Conservation (phyloP, 1,139 yeast genomes). For the Geotrichum histeridarum region DNA sequence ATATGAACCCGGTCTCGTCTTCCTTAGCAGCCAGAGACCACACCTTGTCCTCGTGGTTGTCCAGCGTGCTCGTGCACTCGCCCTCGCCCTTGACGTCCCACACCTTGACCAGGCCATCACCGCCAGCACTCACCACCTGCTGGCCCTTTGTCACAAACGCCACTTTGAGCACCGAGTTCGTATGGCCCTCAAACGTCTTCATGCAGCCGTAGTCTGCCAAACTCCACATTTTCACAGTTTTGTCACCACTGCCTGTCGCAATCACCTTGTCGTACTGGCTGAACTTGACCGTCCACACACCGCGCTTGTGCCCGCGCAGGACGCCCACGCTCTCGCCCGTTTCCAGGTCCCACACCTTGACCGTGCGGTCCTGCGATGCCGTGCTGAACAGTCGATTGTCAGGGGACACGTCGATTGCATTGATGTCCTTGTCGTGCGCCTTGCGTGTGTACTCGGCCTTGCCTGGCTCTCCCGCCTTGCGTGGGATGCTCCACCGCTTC, state of each 20-base stretch:
- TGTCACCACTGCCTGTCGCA: slow-evolving; percentile 81
- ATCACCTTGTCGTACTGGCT: slow-evolving; percentile 72
- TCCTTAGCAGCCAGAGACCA: slow-evolving; percentile 71
- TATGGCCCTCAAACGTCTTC: slow-evolving; percentile 88
- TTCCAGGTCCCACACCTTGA: slow-evolving; percentile 79
- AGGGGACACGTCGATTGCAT: slow-evolving; percentile 80
- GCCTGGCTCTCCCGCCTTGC: slow-evolving; percentile 31
- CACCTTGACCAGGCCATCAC: slow-evolving; percentile 86
- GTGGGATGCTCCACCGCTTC: slow-evolving; percentile 72
- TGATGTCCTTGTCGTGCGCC: slow-evolving; percentile 95
- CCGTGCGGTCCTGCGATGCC: slow-evolving; percentile 92
- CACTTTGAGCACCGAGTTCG: slow-evolving; percentile 84
- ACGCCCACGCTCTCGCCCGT: slow-evolving; percentile 82
- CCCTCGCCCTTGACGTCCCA: slow-evolving; percentile 73
- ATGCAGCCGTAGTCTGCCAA: slow-evolving; percentile 67
- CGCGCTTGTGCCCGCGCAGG: slow-evolving; percentile 84
- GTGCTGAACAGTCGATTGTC: slow-evolving; percentile 85
- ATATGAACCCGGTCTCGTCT: slow-evolving; percentile 65
- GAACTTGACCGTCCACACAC: slow-evolving; percentile 87
- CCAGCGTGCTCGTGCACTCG: slow-evolving; percentile 76
- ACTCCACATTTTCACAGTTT: slow-evolving; percentile 85
- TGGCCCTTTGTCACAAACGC: slow-evolving; percentile 61
- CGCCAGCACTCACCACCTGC: slow-evolving; percentile 80
- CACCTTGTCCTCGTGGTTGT: slow-evolving; percentile 87
- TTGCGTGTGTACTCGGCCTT: slow-evolving; percentile 79